Evolutionary conservation across 1,139 yeast genomes (phyloP).

Genomic region (Petasospora fabianii): DNA sequence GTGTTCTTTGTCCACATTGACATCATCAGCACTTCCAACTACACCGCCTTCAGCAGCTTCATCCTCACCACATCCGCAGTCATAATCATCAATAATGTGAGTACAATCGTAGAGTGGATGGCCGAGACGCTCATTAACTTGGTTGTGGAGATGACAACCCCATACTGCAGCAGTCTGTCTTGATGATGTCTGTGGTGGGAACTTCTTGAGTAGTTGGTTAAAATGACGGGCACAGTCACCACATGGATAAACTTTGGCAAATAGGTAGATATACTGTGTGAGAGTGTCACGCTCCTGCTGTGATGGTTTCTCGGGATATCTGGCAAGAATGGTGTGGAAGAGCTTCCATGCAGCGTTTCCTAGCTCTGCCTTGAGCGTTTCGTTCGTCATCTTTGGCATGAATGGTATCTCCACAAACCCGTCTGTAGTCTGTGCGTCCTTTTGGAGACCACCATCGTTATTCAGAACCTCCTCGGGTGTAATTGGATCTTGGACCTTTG

Average conservation of each 20-base stretch:
- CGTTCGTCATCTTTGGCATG: constrained; percentile 81
- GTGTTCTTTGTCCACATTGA: constrained; percentile 14
- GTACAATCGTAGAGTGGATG: constrained; percentile 82
- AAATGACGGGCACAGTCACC: constrained; percentile 96
- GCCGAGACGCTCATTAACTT: constrained; percentile 68
- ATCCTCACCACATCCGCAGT: constrained; percentile 91
- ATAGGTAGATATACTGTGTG: constrained; percentile 47
- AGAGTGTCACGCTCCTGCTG: constrained; percentile 60
- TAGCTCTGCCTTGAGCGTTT: constrained; percentile 38
- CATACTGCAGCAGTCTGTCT: constrained; percentile 85
- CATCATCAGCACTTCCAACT: constrained; percentile 8
- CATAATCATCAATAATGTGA: constrained; percentile 80
- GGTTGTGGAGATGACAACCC: constrained; percentile 96
- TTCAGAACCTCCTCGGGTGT: not conserved
- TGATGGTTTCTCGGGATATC: constrained; percentile 84
- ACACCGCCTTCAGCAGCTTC: constrained; percentile 38
- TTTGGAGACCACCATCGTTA: not conserved
- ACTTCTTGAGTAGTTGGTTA: constrained; percentile 56
- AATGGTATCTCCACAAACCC: constrained; percentile 40
- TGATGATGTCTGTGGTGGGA: constrained; percentile 81
- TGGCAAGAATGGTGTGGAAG: constrained; percentile 85
- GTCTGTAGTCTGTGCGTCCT: not conserved
- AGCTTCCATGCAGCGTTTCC: constrained; percentile 92
- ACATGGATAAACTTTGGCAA: constrained; percentile 84
- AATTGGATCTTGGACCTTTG: too few relatives aligned